Evolutionary conservation across 768 basidiomycete species (phyloP).

Genomic region (Boletus rubropictus): DNA sequence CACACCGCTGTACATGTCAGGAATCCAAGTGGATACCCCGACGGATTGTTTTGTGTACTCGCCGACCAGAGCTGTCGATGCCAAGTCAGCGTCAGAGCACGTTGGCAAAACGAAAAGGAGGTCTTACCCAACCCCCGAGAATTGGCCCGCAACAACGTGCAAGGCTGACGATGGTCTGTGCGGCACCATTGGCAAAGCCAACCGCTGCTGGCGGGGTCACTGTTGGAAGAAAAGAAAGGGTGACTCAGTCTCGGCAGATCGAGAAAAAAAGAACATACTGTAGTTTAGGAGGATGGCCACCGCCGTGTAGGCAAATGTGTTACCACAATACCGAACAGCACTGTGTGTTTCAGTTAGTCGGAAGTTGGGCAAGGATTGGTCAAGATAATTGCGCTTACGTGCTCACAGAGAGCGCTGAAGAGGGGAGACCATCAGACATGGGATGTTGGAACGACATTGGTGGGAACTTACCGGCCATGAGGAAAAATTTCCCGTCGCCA

Average conservation of each 20-base stretch:
- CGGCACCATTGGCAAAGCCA: conserved; percentile 91
- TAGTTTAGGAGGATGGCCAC: conserved; percentile 85
- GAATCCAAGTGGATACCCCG: conserved; percentile 73
- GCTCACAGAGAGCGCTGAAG: conserved; percentile 64
- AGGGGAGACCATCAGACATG: conserved; percentile 2
- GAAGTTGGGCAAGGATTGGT: not conserved
- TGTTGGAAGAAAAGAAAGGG: conserved; percentile 24
- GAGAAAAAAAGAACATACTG: conserved; percentile 40
- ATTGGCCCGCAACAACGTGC: conserved; percentile 88
- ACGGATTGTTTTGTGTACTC: conserved; percentile 61
- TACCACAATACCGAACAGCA: conserved; percentile 82
- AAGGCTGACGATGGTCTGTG: conserved; percentile 91
- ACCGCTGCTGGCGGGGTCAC: conserved; percentile 90
- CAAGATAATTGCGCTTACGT: conserved; percentile 49
- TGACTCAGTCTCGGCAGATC: not conserved
- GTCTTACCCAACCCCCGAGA: conserved; percentile 68
- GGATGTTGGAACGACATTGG: not conserved
- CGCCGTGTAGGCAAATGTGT: conserved; percentile 85
- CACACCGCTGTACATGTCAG: conserved; percentile 59
- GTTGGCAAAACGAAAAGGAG: not conserved
- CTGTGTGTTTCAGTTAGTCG: conserved; percentile 34
- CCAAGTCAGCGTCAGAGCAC: not conserved
- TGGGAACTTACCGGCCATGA: conserved; percentile 67
- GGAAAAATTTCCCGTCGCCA: conserved; percentile 65
- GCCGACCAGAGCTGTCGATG: conserved; percentile 60